Conservation (phyloP, 2,329 filamentous ascomycete genomes). For the Cordyceps farinosa region DNA sequence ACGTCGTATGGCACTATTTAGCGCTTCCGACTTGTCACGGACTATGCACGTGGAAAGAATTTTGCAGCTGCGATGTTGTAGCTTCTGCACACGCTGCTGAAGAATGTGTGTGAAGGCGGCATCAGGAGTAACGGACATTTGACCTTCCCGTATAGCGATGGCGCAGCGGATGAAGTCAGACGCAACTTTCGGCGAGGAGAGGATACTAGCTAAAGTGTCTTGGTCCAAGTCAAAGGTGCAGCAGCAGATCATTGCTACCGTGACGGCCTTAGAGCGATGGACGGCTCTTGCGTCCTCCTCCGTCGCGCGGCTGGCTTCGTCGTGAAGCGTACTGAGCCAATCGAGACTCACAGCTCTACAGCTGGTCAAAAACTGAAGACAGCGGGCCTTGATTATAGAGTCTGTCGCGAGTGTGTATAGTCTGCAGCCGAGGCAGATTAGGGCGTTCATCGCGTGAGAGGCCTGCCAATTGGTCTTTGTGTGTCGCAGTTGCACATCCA, state of each 20-base stretch:
- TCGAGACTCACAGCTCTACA: background rate
- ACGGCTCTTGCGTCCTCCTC: background rate
- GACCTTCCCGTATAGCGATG: background rate
- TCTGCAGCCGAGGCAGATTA: background rate
- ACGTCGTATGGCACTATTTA: background rate
- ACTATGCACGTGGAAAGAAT: background rate
- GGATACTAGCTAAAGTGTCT: background rate
- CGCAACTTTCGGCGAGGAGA: background rate
- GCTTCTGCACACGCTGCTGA: background rate
- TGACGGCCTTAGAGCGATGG: background rate
- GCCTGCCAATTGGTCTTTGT: constrained; percentile 1
- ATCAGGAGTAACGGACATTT: background rate
- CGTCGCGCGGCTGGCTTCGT: background rate
- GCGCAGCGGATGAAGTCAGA: background rate
- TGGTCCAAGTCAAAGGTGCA: constrained; percentile 3
- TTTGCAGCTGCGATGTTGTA: background rate
- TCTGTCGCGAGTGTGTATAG: background rate
- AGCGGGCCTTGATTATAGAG: background rate
- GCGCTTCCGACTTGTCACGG: background rate
- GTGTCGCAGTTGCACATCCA: constrained; percentile 1
- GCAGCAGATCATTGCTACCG: background rate
- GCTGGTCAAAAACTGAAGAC: background rate
- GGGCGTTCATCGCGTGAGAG: background rate
- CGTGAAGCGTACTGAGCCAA: background rate
- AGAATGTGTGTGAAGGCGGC: background rate